A percentile compares a stretch with the other conserved stretches of the same genome.
Conservation (phyloP, 805 yeast species). For the Kazachstania martiniae region DNA sequence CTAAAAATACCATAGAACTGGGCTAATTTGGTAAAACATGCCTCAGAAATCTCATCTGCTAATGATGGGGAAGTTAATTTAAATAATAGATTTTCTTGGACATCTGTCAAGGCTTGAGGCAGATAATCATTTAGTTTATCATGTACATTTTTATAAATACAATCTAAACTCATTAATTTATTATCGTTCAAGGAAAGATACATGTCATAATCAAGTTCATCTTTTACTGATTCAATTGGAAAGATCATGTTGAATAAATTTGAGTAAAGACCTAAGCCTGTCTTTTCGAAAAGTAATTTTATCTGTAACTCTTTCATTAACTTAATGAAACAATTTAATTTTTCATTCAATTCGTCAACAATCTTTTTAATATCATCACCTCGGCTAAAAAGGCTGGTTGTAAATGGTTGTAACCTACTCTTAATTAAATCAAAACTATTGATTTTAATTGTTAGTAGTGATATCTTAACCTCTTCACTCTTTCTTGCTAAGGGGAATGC, state of each 20-base stretch:
- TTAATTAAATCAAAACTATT: slow-evolving; percentile 56
- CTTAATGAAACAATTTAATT: slow-evolving; percentile 20
- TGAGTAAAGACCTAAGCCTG: slow-evolving; percentile 47
- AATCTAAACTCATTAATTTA: slow-evolving; percentile 33
- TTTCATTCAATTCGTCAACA: slow-evolving; percentile 22
- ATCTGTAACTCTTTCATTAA: slow-evolving; percentile 36
- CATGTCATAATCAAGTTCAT: slow-evolving; percentile 49
- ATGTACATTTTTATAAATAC: slow-evolving; percentile 37
- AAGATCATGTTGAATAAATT: slow-evolving; percentile 65
- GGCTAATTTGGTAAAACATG: slow-evolving; percentile 40
- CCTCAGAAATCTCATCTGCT: slow-evolving; percentile 42
- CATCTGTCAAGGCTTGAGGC: slow-evolving; percentile 51
- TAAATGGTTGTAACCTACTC: slow-evolving; percentile 35
- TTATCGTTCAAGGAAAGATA: slow-evolving; percentile 59
- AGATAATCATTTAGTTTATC: slow-evolving; percentile 32
- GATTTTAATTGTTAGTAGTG: slow-evolving; percentile 34
- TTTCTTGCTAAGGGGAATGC: slow-evolving; percentile 24
- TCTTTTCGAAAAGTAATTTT: slow-evolving; percentile 36
- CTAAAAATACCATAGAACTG: slow-evolving; percentile 30
- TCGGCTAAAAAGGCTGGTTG: slow-evolving; percentile 27
- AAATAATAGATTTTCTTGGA: slow-evolving; percentile 43
- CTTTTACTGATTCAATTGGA: slow-evolving; percentile 39
- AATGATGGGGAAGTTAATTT: slow-evolving; percentile 54
- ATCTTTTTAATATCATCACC: slow-evolving; percentile 3
- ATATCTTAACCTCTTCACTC: slow-evolving; percentile 15